Evolutionary conservation across 495 filamentous ascomycete genomes (phyloP).

Genomic region (Neurospora sp.): DNA sequence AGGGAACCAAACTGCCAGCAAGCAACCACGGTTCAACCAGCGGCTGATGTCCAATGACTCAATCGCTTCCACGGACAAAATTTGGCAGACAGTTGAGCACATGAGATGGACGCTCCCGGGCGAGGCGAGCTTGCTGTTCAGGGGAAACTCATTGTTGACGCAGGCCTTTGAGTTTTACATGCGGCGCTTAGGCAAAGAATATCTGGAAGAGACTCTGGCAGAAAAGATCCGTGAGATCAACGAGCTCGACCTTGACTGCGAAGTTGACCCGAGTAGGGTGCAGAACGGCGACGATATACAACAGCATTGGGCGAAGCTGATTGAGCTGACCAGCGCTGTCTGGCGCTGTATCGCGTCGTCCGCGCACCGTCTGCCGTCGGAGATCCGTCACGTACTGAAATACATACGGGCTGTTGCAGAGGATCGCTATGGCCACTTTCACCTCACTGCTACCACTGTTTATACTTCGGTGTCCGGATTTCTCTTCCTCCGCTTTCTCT

Average conservation of each 20-base stretch:
- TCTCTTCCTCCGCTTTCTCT: slow-evolving; percentile 91
- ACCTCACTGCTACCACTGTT: slow-evolving; percentile 60
- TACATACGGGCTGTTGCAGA: slow-evolving; percentile 91
- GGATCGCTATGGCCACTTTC: slow-evolving; percentile 92
- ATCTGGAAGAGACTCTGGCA: slow-evolving; percentile 78
- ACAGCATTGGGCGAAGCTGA: slow-evolving; percentile 74
- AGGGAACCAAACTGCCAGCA: slow-evolving; percentile 62
- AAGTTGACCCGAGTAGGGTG: slow-evolving; percentile 80
- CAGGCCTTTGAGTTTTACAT: slow-evolving; percentile 92
- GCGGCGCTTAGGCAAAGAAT: slow-evolving; percentile 88
- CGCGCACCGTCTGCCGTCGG: slow-evolving; percentile 63
- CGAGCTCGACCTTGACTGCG: slow-evolving; percentile 79
- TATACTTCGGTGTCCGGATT: slow-evolving; percentile 98
- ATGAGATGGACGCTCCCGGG: slow-evolving; percentile 53
- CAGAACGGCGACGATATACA: slow-evolving; percentile 62
- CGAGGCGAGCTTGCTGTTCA: slow-evolving; percentile 91
- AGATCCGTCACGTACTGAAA: slow-evolving; percentile 78
- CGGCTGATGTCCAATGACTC: slow-evolving; percentile 75
- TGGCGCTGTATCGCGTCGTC: slow-evolving; percentile 77
- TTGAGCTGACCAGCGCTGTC: slow-evolving; percentile 64
- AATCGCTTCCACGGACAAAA: slow-evolving; percentile 44
- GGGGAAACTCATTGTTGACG: slow-evolving; percentile 89
- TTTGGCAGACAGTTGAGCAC: slow-evolving; percentile 48
- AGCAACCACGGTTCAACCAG: slow-evolving; percentile 61
- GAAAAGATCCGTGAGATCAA: slow-evolving; percentile 81